Percentiles rank a stretch among this genome's conserved stretches.
These are phyloP conservation scores for Arthrocladium fulminans DNA, from an alignment of 2,329 filamentous ascomycete genomes.

Conservation along the genomic window DNA sequence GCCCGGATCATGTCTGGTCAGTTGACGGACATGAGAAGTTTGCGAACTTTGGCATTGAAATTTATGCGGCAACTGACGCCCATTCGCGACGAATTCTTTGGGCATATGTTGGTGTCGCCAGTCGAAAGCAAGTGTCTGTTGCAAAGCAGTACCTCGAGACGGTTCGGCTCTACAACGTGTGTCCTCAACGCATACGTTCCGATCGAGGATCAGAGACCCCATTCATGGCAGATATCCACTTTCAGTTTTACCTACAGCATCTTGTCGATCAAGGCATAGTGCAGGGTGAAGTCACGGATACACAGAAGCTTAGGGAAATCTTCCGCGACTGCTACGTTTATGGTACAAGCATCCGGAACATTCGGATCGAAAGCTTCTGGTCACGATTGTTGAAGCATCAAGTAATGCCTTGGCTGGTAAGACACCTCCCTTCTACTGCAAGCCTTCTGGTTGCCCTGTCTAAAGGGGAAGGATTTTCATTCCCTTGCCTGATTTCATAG, in stretches of 20 bases:
- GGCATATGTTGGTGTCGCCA: slow-evolving; percentile 16
- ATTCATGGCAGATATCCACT: not conserved
- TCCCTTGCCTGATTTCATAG: no score
- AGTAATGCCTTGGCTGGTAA: no score
- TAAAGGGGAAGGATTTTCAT: no score
- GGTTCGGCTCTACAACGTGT: not conserved
- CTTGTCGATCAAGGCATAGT: no score
- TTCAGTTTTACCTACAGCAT: not conserved
- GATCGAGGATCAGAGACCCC: not conserved
- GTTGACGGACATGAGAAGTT: slow-evolving; percentile 22
- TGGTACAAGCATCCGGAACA: no score
- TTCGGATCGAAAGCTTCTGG: no score
- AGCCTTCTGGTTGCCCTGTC: no score
- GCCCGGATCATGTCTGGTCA: slow-evolving; percentile 21
- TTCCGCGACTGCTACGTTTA: no score
- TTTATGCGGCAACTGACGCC: slow-evolving; percentile 21
- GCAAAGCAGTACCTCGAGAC: slow-evolving; percentile 15
- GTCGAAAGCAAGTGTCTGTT: slow-evolving; percentile 15
- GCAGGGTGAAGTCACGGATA: no score
- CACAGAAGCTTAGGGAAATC: no score
- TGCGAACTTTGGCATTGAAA: slow-evolving; percentile 18
- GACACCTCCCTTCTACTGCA: no score
- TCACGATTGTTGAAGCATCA: no score
- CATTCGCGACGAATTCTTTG: slow-evolving; percentile 22
- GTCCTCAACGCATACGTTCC: not conserved